Evolutionary conservation across 225 moss, liverwort and hornwort genomes (phyloP), one percentile per base, ranked within the genome.

Genomic region (Anthoceros angustus): DNA sequence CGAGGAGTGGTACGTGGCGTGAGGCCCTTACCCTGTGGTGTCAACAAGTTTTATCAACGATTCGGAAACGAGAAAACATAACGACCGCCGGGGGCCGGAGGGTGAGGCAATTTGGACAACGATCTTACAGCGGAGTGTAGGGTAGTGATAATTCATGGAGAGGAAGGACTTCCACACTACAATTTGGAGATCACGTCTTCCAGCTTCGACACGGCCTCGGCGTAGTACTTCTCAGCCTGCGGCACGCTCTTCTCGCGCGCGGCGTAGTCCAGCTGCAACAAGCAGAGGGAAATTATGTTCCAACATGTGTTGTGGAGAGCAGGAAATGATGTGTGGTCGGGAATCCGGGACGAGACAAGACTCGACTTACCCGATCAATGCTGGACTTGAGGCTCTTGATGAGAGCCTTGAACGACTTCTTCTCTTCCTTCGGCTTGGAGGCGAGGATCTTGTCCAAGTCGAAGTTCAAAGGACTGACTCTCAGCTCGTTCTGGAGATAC

Each of bases 401-500:
- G 74, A 98, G 39, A 3, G 75, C 80, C 62, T 69, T 79, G 66
- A 98, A 73, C 3, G 74, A 67, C 62, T 82, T 82, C 78, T 79
- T 87, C 77, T 82, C 79, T 0, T 76, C 73, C 78, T 75, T 88
- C 39, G 80, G 49, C 77, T 87, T 91, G 0, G 91, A 65, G 9
- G 80, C 60, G 5, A 78, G 80, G 38, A 98, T 70, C 20, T 69
- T 72, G 60, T 69, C 75, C 68, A 98, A 64, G 68, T 98, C 95
- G 49, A 12, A 91, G 14, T 84, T 79, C 71, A 98, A 71, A 0
- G 91, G 91, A 50, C 79, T 69, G 38, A 76, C 77, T 32, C 95
- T 88, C 21, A 98, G 87, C 2, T 86, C 95, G 26, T 91, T 91
- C 73, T 80, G 79, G 10, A 98, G 84, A 21, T 91, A 98, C 0